Evolutionary conservation across 345 rosid genomes (phyloP), one percentile per base, ranked within the genome.

Genomic region (Pugionium cornutum): DNA sequence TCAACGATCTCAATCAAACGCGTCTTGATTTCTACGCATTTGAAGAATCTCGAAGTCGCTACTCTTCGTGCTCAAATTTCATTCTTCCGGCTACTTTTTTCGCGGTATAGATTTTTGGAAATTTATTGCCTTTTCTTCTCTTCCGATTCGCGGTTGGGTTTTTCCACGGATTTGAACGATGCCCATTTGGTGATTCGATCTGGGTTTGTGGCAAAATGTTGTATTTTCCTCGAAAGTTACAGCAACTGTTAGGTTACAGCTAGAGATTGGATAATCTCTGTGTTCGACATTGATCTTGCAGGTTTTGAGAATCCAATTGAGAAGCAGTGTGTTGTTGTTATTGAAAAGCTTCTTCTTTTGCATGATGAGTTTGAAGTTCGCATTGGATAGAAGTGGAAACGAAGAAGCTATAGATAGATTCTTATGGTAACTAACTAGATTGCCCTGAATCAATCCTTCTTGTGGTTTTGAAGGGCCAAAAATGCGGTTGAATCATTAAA

Each of bases 401-500:
- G 66, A 53, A 34, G 52, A 18, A 48, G 53, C 18, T 18, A 18
- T 18, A 37, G 30, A 44, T 39, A 54, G 48, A 51, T 59, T 45
- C 37, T 57, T 28, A 11, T 56, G 37, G 56, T 47, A 36, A 57
- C 10, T 18, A 18, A 18, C 18, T 18, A 18, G 33, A 18, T 18
- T 18, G 18, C 18, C 18, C 18, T 18, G 18, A 18, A 18, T 18
- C 18, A 18, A 18, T 18, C 18, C 18, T 18, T 18, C 18, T 18
- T 18, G 18, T 18, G 18, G 18, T 18, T 18, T 18, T 18, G 18
- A 18, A 18, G 18, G 18, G 18, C 18, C 18, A 18, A 18, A 18
- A 34, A 37, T 62, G 64, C 59, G 74, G 72, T 70, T 67, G 77
- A 58, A 56, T 62, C 57, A 62, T 76, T 73, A 40, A 25, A 37